Evolutionary conservation across 1,139 yeast species (phyloP).

Genomic region (Geotrichum bryndzae): DNA sequence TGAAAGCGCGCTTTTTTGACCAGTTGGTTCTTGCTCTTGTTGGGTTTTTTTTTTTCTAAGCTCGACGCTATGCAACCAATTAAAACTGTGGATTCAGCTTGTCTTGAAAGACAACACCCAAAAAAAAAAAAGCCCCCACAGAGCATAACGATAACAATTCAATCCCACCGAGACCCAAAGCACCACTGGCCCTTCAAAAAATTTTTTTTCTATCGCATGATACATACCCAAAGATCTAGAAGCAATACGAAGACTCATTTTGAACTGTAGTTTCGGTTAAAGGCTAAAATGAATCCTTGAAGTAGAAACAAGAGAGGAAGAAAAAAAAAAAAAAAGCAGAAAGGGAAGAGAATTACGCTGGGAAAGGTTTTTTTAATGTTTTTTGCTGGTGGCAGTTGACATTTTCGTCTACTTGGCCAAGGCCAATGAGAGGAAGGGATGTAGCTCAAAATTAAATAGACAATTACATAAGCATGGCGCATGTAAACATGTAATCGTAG

Average conservation of each 20-base stretch:
- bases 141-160: not conserved
- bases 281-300: not conserved
- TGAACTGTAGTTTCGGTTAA: constrained; percentile 7
- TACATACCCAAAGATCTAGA: constrained; percentile 26
- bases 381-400: not conserved
- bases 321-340: not conserved
- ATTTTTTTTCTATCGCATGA: not conserved
- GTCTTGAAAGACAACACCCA: not conserved
- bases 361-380: not conserved
- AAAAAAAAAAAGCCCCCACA: not conserved
- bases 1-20: not conserved
- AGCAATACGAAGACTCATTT: constrained; percentile 30
- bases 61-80: not conserved
- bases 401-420: not conserved
- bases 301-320: not conserved
- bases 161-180: not conserved
- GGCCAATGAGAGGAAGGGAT: not conserved
- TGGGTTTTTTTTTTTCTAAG: not conserved
- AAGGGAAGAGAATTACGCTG: not conserved
- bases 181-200: not conserved
- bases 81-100: not conserved
- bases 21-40: not conserved
- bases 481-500: too few relatives aligned
- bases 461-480: not conserved
- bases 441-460: not conserved